Base-by-base conservation (phyloP, 805 yeast species). In the Monosporozyma siamensis region DNA sequence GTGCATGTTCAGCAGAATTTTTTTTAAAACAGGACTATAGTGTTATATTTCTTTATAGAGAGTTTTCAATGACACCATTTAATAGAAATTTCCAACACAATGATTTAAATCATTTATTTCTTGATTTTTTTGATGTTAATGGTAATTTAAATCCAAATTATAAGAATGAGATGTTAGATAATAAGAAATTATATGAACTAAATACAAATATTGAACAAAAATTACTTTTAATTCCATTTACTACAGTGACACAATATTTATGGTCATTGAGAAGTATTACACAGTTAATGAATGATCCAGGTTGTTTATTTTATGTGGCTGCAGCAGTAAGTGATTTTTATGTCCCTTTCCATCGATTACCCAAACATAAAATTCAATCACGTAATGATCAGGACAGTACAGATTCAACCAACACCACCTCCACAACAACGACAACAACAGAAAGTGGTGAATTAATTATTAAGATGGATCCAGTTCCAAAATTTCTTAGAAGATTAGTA, bases 251-350 rank as follows among this genome's bases (percentile, higher is more conserved):
- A 57, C 97, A 92, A 59, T 90, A 90, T 54, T 64, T 90, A 43
- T 89, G 84, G 70, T 85, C 95, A 0, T 68, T 92, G 50, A 77
- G 80, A 48, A 64, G 77, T 34, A 68, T 85, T 9, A 79, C 90
- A 0, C 71, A 71, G 46, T 68, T 70, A 34, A 61, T 90, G 55
- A 72, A 78, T 42, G 63, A 66, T 2, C 58, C 74, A 31, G 81
- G 77, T 2, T 84, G 87, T 0, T 59, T 92, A 34, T 85, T 90
- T 58, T 92, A 82, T 58, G 69, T 90, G 41, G 97, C 97, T 0
- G 97, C 97, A 8, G 97, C 97, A 0, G 98, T 90, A 0, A 84
- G 95, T 4, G 98, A 90, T 59, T 90, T 92, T 64, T 92, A 88
- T 66, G 69, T 90, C 34, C 98, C 98, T 1, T 75, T 74, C 30